These are phyloP conservation scores for Saccharomyces uvarum DNA, from an alignment of 1,139 yeast species.

Conservation along the genomic window DNA sequence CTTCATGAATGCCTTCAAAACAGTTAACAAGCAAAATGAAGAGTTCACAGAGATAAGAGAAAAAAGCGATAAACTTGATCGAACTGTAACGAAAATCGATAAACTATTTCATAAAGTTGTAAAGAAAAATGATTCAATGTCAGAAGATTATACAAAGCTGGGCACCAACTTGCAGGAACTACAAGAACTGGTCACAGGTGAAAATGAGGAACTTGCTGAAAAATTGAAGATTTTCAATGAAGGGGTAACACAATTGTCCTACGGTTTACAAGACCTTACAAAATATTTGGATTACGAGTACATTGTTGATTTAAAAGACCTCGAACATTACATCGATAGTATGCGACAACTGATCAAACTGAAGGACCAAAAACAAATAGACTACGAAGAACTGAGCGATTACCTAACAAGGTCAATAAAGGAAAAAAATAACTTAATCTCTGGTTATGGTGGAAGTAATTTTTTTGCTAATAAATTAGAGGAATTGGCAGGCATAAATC, in stretches of 20 bases:
- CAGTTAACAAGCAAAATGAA: conserved; percentile 64
- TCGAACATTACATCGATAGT: conserved; percentile 76
- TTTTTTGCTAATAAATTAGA: conserved; percentile 50
- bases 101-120: conserved; percentile 67
- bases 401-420: conserved; percentile 62
- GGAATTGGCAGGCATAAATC: conserved; percentile 54
- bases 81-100: conserved; percentile 71
- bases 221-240: conserved; percentile 49
- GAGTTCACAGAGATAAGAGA: conserved; percentile 82
- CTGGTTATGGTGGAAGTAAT: conserved; percentile 49
- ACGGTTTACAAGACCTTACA: conserved; percentile 42
- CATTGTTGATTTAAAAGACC: conserved; percentile 72
- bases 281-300: conserved; percentile 74
- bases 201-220: conserved; percentile 36
- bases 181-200: conserved; percentile 44
- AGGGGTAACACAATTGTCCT: conserved; percentile 44
- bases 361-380: conserved; percentile 86
- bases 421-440: conserved; percentile 56
- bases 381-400: conserved; percentile 76
- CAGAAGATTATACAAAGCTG: conserved; percentile 65
- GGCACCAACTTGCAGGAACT: conserved; percentile 62
- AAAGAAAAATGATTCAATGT: conserved; percentile 64
- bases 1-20: conserved; percentile 83
- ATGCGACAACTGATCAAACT: conserved; percentile 69
- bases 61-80: conserved; percentile 74